These are phyloP conservation scores for Olyra latifolia DNA, from an alignment of 176 grass and related monocot species.

Conservation along the genomic window DNA sequence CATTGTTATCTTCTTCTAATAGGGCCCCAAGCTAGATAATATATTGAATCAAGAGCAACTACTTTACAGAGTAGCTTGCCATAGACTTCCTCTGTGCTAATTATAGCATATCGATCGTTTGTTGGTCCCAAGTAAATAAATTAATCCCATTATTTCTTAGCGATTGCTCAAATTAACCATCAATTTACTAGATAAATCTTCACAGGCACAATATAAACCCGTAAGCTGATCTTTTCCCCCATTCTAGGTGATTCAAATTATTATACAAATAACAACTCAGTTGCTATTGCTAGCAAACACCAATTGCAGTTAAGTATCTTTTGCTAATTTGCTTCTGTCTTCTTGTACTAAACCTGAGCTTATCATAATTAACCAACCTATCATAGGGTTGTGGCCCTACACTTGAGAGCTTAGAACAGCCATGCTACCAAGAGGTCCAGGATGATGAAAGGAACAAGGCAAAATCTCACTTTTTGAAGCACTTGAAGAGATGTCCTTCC, in stretches of 20 bases:
- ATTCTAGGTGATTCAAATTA: neutral
- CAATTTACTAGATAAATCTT: conserved; percentile 3
- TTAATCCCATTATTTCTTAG: neutral
- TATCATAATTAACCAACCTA: conserved; percentile 21
- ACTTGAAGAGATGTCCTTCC: conserved; percentile 35
- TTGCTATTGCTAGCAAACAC: neutral
- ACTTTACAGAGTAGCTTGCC: conserved; percentile 29
- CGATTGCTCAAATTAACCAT: neutral
- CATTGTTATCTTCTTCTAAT: conserved; percentile 19
- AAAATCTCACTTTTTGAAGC: conserved; percentile 47
- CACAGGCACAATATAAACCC: neutral
- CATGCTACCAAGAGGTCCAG: conserved; percentile 8
- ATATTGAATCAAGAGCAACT: neutral
- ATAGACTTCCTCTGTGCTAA: neutral
- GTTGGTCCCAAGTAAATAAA: neutral
- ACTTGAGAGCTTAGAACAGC: conserved; percentile 16
- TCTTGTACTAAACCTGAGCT: neutral
- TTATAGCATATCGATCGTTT: neutral
- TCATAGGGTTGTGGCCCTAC: conserved; percentile 19
- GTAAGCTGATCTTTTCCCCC: neutral
- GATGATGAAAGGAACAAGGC: conserved; percentile 27
- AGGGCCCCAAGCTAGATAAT: conserved; percentile 23
- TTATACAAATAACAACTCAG: neutral
- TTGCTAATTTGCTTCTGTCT: neutral
- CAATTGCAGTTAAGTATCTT: neutral